Evolutionary conservation across 768 basidiomycete genomes (phyloP), one percentile per base, ranked within the genome.

Genomic region (Kwoniella sp.): DNA sequence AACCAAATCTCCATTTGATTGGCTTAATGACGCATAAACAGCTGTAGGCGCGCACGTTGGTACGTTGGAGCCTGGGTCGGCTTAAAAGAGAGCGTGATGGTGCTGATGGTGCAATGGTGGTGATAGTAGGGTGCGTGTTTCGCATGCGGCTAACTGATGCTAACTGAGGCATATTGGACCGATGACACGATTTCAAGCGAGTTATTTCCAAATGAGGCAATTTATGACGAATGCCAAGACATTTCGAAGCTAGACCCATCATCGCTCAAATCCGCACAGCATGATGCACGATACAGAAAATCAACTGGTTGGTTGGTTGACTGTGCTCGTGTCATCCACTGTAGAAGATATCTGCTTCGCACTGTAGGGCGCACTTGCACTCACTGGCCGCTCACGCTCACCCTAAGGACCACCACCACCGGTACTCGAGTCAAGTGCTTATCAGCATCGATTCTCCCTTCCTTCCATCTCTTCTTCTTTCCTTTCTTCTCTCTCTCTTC

Each of bases 391-490:
- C n/a, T n/a, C n/a, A n/a, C n/a, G n/a, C n/a, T n/a, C n/a, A n/a
- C n/a, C n/a, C n/a, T n/a, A n/a, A n/a, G n/a, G n/a, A n/a, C n/a
- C n/a, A n/a, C n/a, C n/a, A n/a, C n/a, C n/a, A n/a, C n/a, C n/a
- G n/a, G n/a, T n/a, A n/a, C n/a, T n/a, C n/a, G n/a, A n/a, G n/a
- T n/a, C n/a, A 63, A 58, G 51, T 68, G 68, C 53, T 60, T 64
- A 49, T 68, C 70, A 17, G 63, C 71, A 36, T 69, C 73, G 2
- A 19, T 49, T 17, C 56, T 67, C 58, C 47, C 24, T 53, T 10
- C 52, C 73, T 50, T 59, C 69, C 53, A 61, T 67, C 60, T 68
- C 63, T 27, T 53, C 44, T 1, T 49, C 69, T 70, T 47, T 30
- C 44, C 36, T 54, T 48, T 47, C n/a, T 44, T 48, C 36, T 58